Conservation (phyloP, 139 green algal genomes). For the Diplosphaera chodatii region DNA sequence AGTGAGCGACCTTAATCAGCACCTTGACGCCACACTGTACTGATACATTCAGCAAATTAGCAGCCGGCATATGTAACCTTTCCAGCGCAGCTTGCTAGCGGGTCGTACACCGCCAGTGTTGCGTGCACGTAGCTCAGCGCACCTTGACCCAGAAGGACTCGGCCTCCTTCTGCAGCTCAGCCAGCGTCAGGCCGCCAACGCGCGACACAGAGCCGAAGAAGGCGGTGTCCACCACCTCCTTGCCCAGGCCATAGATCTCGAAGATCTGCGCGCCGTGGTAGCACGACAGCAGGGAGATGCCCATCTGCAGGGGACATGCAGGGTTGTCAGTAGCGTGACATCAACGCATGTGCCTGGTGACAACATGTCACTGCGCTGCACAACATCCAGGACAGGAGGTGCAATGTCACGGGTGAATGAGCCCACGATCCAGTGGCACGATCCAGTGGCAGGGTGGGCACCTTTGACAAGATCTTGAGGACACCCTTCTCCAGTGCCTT, state of each 20-base stretch:
- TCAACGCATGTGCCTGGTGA: too few species aligned
- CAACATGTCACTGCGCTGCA: too few species aligned
- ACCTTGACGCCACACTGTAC: too few species aligned
- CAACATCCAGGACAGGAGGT: too few species aligned
- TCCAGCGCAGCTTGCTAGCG: too few species aligned
- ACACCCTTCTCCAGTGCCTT: constrained; percentile 92
- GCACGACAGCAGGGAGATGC: constrained; percentile 93
- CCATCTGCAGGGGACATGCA: constrained; percentile 63
- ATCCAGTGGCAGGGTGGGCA: background rate
- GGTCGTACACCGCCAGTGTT: too few species aligned
- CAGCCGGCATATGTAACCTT: too few species aligned
- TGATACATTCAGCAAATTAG: too few species aligned
- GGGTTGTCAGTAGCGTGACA: too few species aligned
- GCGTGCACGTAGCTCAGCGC: too few species aligned
- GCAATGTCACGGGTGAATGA: background rate
- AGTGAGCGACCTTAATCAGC: too few species aligned
- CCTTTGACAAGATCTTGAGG: constrained; percentile 98
- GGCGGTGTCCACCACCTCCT: constrained; percentile 80
- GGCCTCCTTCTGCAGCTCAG: constrained; percentile 86
- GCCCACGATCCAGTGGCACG: too few species aligned
- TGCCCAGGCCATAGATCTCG: constrained; percentile 94
- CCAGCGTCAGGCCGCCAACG: constrained; percentile 92
- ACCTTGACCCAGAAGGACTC: constrained; percentile 84
- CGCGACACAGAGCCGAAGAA: constrained; percentile 82
- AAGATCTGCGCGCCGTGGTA: constrained; percentile 97